A percentile compares a stretch with the other conserved stretches of the same genome.
Conservation (phyloP, 2,329 filamentous ascomycete genomes). For the Aspergillus tubingensis region DNA sequence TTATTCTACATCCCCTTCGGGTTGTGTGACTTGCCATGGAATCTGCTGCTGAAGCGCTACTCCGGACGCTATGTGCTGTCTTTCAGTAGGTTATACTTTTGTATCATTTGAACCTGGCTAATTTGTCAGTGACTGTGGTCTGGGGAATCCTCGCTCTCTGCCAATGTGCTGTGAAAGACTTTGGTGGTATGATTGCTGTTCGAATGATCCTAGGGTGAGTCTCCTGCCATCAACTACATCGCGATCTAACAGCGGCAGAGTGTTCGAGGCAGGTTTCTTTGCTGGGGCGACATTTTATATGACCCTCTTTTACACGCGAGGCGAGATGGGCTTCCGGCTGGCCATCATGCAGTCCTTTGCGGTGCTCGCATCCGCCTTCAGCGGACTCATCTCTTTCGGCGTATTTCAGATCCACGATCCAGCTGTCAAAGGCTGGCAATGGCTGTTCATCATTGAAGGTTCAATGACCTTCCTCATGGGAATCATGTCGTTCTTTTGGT, state of each 20-base stretch:
- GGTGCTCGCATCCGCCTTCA: slow-evolving; percentile 44
- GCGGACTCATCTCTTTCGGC: slow-evolving; percentile 44
- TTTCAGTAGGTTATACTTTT: slow-evolving; percentile 14
- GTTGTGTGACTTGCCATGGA: slow-evolving; percentile 53
- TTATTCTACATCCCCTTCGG: slow-evolving; percentile 56
- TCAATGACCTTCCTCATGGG: slow-evolving; percentile 35
- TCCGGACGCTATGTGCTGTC: slow-evolving; percentile 48
- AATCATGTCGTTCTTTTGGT: slow-evolving; percentile 34
- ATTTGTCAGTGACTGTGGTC: slow-evolving; percentile 35
- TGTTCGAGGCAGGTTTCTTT: slow-evolving; percentile 57
- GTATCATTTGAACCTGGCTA: slow-evolving; percentile 35
- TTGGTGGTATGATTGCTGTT: slow-evolving; percentile 52
- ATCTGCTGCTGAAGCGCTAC: slow-evolving; percentile 38
- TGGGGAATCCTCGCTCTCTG: slow-evolving; percentile 42
- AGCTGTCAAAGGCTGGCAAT: slow-evolving; percentile 51
- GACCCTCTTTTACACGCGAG: slow-evolving; percentile 49
- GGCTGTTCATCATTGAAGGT: slow-evolving; percentile 49
- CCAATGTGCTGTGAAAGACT: slow-evolving; percentile 53
- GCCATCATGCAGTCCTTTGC: slow-evolving; percentile 50
- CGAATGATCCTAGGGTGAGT: slow-evolving; percentile 44
- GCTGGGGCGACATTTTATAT: slow-evolving; percentile 57
- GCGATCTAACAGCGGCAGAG: slow-evolving; percentile 1
- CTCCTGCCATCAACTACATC: rapidly evolving
- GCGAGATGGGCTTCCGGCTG: slow-evolving; percentile 47
- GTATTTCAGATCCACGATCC: slow-evolving; percentile 53